Conservation (phyloP, 148 eudicot species). For the Amaranthus cruentus region DNA sequence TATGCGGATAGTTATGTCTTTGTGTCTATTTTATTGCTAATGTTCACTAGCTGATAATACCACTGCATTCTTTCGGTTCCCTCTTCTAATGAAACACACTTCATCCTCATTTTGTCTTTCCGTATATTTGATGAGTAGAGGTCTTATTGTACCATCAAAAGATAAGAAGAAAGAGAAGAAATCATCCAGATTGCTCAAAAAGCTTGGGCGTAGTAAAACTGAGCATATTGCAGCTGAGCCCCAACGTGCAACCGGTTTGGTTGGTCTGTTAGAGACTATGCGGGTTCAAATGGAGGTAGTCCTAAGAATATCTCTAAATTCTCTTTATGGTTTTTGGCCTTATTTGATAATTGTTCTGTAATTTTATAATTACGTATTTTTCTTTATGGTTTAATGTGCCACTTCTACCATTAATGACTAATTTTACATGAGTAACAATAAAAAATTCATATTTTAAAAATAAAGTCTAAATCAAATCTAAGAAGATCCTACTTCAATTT, state of each 20-base stretch:
- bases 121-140: slow-evolving; percentile 39
- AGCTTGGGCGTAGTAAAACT: slow-evolving; percentile 86
- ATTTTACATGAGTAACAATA: too few species aligned
- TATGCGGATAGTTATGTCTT: slow-evolving; percentile 33
- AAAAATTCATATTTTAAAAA: too few species aligned
- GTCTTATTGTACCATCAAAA: slow-evolving; percentile 87
- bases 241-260: slow-evolving; percentile 65
- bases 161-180: slow-evolving; percentile 93
- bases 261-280: slow-evolving; percentile 87
- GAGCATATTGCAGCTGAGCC: slow-evolving; percentile 55
- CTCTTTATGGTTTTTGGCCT: background rate
- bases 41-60: slow-evolving; percentile 11
- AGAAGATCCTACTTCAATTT: too few species aligned
- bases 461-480: too few species aligned
- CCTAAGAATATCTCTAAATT: slow-evolving; percentile 9
- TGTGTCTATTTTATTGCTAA: slow-evolving; percentile 12
- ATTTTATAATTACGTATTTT: too few species aligned
- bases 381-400: too few species aligned
- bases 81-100: slow-evolving; percentile 14
- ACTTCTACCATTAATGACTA: too few species aligned
- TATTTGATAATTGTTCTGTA: too few species aligned
- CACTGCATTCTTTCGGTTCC: slow-evolving; percentile 13
- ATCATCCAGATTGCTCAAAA: slow-evolving; percentile 65
- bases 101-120: slow-evolving; percentile 18
- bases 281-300: slow-evolving; percentile 99